Evolutionary conservation across 805 yeast species (phyloP), one percentile per base, ranked within the genome.

Genomic region (Cyberlindnera xishuangbannaensis): DNA sequence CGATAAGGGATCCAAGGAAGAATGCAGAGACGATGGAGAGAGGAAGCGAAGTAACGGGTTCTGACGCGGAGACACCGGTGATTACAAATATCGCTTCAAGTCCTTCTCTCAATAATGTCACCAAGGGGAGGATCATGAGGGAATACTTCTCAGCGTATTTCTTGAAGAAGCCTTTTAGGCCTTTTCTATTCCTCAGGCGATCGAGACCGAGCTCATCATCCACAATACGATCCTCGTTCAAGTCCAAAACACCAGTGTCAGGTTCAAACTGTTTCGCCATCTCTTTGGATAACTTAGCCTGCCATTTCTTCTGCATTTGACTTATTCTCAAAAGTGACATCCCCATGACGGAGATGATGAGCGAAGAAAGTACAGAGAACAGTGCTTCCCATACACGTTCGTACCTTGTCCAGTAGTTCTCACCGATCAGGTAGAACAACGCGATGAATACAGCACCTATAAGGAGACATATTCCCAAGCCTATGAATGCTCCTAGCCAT

Each of bases 301-400:
- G 70, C 88, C 95, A 88, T 59, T 87, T 87, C 36, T 77, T 75
- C 50, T 86, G 81, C 73, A 87, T 69, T 50, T 80, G 77, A 48
- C 87, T 85, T 57, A 87, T 76, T 45, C 95, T 67, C 47, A 87
- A 65, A 50, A 87, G 71, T 21, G 92, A 81, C 19, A 85, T 54
- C 3, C 96, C 96, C 96, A 87, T 86, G 5, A 81, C 59, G 0
- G 95, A 83, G 43, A 87, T 87, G 45, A 87, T 76, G 3, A 82
- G 45, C 13, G 92, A 74, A 4, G 95, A 85, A 22, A 86, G 54
- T 5, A 88, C 69, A 44, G 90, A 81, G 54, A 87, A 80, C 3
- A 81, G 61, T 6, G 95, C 95, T 53, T 87, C 97, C 90, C 95
- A 87, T 28, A 84, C 66, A 48, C 92, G 73, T 54, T 87, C 97